phyloP scores from a whole-genome alignment of 129 eudicot species.

The Chrysanthemum seticuspe region DNA sequence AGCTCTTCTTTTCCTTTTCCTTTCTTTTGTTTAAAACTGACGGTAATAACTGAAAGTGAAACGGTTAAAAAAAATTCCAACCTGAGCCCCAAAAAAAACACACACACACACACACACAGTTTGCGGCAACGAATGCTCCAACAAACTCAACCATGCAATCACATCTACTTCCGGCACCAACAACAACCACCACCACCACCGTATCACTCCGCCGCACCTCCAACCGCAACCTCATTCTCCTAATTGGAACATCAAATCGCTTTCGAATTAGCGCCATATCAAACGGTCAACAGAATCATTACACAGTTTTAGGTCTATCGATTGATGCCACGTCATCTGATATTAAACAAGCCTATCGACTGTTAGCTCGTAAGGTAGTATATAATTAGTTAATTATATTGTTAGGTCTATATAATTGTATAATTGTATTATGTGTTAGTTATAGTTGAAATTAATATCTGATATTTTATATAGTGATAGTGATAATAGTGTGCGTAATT shows the following conservation, averaged over 20 bases:
- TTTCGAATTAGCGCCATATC: slow-evolving; percentile 41
- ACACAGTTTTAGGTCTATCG: slow-evolving; percentile 64
- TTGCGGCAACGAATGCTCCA: slow-evolving; percentile 30
- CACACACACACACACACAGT: slow-evolving; percentile 4
- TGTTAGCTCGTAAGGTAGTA: slow-evolving; percentile 81
- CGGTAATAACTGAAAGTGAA: too few relatives aligned
- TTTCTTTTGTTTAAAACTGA: too few relatives aligned
- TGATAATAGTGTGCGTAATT: slow-evolving; percentile 2
- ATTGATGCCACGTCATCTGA: slow-evolving; percentile 63
- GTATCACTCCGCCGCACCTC: slow-evolving; percentile 29
- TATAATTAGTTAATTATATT: too few relatives aligned
- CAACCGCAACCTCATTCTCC: slow-evolving; percentile 30
- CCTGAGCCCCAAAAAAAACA: slow-evolving; percentile 12
- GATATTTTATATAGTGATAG: background rate
- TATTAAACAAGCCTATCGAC: slow-evolving; percentile 82
- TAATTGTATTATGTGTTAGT: too few relatives aligned
- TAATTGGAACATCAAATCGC: slow-evolving; percentile 28
- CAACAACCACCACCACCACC: too few relatives aligned
- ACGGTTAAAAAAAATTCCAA: background rate
- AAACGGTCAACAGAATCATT: slow-evolving; percentile 58
- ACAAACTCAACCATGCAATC: slow-evolving; percentile 34
- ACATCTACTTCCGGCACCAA: slow-evolving; percentile 45
- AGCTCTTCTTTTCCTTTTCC: too few relatives aligned
- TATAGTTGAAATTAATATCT: too few relatives aligned
- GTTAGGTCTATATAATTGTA: too few relatives aligned